Conservation (phyloP, 2,329 filamentous ascomycete genomes). For the Fusarium armeniacum region DNA sequence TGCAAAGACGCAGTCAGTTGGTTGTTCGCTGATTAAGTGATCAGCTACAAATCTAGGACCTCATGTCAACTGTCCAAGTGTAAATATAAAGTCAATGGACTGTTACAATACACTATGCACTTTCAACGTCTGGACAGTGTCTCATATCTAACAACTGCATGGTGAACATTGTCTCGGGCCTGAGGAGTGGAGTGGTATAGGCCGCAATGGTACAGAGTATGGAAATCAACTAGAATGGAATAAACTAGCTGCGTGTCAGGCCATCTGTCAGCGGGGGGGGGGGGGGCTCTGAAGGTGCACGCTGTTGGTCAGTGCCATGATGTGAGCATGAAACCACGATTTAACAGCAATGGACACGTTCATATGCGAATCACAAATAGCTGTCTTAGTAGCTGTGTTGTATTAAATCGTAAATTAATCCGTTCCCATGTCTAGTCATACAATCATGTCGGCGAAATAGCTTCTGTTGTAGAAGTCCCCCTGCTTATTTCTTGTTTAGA, state of each 20-base stretch:
- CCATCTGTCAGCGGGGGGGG: slow-evolving; percentile 25
- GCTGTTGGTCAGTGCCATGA: slow-evolving; percentile 32
- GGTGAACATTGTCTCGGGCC: slow-evolving; percentile 15
- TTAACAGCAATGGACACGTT: neutral
- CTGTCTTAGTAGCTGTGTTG: slow-evolving; percentile 21
- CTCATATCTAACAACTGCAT: neutral
- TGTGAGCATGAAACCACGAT: slow-evolving; percentile 31
- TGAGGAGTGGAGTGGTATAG: slow-evolving; percentile 18
- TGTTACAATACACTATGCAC: neutral
- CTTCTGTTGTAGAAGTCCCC: slow-evolving; percentile 5
- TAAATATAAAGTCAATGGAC: neutral
- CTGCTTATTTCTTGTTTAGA: slow-evolving; percentile 68
- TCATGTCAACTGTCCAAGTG: neutral
- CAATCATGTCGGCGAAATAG: slow-evolving; percentile 31
- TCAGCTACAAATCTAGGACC: neutral
- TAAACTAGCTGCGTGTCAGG: slow-evolving; percentile 20
- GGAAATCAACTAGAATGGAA: neutral
- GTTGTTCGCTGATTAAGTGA: neutral
- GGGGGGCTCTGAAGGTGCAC: slow-evolving; percentile 28
- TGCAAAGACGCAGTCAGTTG: neutral
- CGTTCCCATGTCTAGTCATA: slow-evolving; percentile 41
- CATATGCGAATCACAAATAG: slow-evolving; percentile 6
- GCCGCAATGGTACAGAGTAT: neutral
- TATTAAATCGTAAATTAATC: slow-evolving; percentile 28
- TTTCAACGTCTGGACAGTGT: slow-evolving; percentile 1